These are phyloP conservation scores for Ustulina deusta DNA, from an alignment of 2,329 filamentous ascomycete species.

Conservation along the genomic window DNA sequence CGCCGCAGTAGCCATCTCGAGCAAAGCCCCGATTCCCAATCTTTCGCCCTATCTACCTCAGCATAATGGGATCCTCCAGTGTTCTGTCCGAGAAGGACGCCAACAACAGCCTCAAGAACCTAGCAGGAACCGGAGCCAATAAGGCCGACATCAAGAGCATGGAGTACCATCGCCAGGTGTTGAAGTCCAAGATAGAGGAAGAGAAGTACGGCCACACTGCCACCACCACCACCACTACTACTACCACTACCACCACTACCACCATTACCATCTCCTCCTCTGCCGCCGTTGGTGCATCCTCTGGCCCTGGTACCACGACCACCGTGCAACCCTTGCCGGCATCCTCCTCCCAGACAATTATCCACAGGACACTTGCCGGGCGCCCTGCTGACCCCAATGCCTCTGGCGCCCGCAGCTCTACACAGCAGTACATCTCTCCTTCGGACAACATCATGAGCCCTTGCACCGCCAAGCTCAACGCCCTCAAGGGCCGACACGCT, in stretches of 20 bases:
- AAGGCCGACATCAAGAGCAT: slow-evolving; percentile 70
- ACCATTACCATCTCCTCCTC: slow-evolving; percentile 20
- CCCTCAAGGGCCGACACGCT: slow-evolving; percentile 83
- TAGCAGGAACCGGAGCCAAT: slow-evolving; percentile 53
- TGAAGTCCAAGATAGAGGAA: slow-evolving; percentile 77
- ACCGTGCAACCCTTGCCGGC: slow-evolving; percentile 37
- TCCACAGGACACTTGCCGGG: slow-evolving; percentile 39
- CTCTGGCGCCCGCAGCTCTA: slow-evolving; percentile 49
- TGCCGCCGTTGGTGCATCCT: slow-evolving; percentile 18
- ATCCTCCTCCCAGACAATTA: slow-evolving; percentile 29
- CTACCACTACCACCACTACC: slow-evolving; percentile 18
- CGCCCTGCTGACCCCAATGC: slow-evolving; percentile 46
- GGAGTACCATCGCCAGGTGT: slow-evolving; percentile 81
- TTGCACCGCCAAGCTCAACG: slow-evolving; percentile 83
- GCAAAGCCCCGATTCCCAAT: not conserved
- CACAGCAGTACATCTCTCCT: slow-evolving; percentile 77
- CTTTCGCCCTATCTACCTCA: not conserved
- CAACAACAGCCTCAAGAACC: slow-evolving; percentile 61
- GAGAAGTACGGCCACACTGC: slow-evolving; percentile 63
- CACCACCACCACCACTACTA: slow-evolving; percentile 24
- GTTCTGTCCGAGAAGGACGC: slow-evolving; percentile 74
- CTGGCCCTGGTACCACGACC: slow-evolving; percentile 38
- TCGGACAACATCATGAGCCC: slow-evolving; percentile 93
- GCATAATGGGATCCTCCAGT: slow-evolving; percentile 66
- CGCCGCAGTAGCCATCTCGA: not conserved